Evolutionary conservation across 2,329 filamentous ascomycete genomes (phyloP).

Genomic region (Diplodia seriata): DNA sequence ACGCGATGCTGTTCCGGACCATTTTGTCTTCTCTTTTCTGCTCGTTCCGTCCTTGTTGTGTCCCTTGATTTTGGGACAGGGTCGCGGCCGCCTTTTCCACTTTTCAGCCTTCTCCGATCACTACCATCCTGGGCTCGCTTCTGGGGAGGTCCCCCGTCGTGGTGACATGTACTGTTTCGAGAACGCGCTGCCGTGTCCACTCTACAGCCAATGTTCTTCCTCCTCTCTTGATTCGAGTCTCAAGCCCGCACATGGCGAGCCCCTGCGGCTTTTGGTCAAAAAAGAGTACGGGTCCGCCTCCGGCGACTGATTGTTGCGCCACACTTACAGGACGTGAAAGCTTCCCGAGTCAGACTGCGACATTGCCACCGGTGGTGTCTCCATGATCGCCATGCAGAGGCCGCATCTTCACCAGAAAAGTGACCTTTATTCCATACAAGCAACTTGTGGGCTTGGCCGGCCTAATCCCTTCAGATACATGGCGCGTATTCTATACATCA

Average conservation of each 20-base stretch:
- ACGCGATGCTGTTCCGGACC: slow-evolving; percentile 17
- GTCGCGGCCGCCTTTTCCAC: not conserved
- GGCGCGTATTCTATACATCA: not conserved
- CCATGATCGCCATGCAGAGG: not conserved
- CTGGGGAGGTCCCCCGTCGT: not conserved
- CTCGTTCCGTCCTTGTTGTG: slow-evolving; percentile 7
- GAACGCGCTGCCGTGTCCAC: not conserved
- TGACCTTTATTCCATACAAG: slow-evolving; percentile 1
- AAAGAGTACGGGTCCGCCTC: not conserved
- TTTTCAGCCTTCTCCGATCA: not conserved
- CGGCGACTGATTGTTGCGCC: not conserved
- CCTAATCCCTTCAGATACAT: not conserved
- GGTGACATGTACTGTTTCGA: slow-evolving; percentile 15
- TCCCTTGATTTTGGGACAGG: not conserved
- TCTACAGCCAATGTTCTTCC: not conserved
- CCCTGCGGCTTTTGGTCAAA: not conserved
- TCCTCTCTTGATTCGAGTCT: not conserved
- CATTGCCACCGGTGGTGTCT: not conserved
- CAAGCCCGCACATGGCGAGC: not conserved
- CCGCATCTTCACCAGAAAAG: not conserved
- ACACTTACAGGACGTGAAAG: not conserved
- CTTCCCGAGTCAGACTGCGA: slow-evolving; percentile 12
- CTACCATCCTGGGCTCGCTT: not conserved
- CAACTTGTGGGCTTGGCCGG: slow-evolving; percentile 1
- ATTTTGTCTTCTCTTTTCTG: slow-evolving; percentile 1